Base-by-base conservation (phyloP, 1,284 basidiomycete genomes). In the Puccinia hordei region DNA sequence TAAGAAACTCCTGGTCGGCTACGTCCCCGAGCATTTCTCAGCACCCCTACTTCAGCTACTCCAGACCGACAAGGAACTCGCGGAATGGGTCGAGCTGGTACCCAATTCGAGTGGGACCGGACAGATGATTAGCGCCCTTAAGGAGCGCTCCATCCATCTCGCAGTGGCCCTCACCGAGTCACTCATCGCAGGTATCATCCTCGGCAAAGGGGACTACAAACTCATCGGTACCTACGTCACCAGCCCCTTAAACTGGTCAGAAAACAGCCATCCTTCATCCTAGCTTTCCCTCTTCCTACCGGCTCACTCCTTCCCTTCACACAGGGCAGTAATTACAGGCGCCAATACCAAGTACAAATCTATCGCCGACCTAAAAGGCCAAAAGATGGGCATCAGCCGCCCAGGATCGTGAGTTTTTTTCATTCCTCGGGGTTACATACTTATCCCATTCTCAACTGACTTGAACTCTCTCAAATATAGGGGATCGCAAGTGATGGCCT, bases 131-230 rank as follows among this genome's bases (percentile, higher is more conserved):
- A 89, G 90, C 38, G 90, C 92, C 61, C 88, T 97, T 75, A 90
- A 91, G 51, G 91, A 92, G 81, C 90, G 93, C 83, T 91, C 94
- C 86, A 93, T 97, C 81, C 94, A 97, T 84, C 87, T 97, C 49
- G 94, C 93, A 24, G 92, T 94, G 82, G 96, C 95, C 0, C 89
- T 99, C 73, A 98, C 96, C 0, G 96, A 98, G 85, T 91, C 93
- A 0, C 88, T 98, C 53, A 95, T 98, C 82, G 92, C 94, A 66
- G 96, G 95, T 0, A 93, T 98, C 74, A 94, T 93, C 15, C 92
- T 92, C 82, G 93, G 94, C 0, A 92, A 92, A 0, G 89, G 89
- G 73, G 90, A 92, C 19, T 98, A 97, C 87, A 94, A 92, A 85
- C 91, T 98, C 19, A 91, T 96, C 2, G 95, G 96, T 2, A 93